Evolutionary conservation across 768 basidiomycete species (phyloP), one percentile per base, ranked within the genome.

Genomic region (Pleurotus giganteus): DNA sequence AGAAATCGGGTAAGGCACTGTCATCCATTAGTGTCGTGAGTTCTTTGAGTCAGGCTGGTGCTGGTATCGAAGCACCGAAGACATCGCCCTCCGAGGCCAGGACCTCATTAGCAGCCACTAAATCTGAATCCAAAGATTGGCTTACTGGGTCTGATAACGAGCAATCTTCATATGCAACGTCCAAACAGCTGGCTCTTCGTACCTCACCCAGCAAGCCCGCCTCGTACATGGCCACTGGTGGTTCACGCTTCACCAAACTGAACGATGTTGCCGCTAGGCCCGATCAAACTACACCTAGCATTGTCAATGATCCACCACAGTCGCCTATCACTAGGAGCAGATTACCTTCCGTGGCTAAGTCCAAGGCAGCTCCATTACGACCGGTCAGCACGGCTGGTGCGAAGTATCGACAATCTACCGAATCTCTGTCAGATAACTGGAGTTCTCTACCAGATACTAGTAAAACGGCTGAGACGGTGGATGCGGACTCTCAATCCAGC

Each of bases 161-260:
- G 23, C 63, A 66, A 19, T 46, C 49, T 11, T 39, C 57, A 23
- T 26, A 55, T 23, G 34, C 47, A 47, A 54, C 49, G 9, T 29
- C 64, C 44, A 36, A 61, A 55, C 53, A 61, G 15, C 55, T 62
- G 37, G 71, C 86, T 27, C 68, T 89, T 47, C 83, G 88, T 53
- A 81, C 85, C 17, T 87, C 86, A 15, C 86, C 86, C 19, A 82
- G 83, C 64, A 90, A 89, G 69, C 82, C 86, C 11, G 80, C 86
- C 31, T 89, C 88, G 2, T 76, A 81, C 49, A 80, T 88, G 29
- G 79, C 87, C 61, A 77, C 74, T 57, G 68, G 67, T 65, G 39
- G 39, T 4, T 37, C 32, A 1, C 49, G 31, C 6, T 36, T 32
- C 17, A 34, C 31, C 8, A n/a, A 37, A 12, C 29, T 36, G 2